These are phyloP conservation scores for Entoloma clypeatum DNA, from an alignment of 1,284 basidiomycete species.

Conservation along the genomic window DNA sequence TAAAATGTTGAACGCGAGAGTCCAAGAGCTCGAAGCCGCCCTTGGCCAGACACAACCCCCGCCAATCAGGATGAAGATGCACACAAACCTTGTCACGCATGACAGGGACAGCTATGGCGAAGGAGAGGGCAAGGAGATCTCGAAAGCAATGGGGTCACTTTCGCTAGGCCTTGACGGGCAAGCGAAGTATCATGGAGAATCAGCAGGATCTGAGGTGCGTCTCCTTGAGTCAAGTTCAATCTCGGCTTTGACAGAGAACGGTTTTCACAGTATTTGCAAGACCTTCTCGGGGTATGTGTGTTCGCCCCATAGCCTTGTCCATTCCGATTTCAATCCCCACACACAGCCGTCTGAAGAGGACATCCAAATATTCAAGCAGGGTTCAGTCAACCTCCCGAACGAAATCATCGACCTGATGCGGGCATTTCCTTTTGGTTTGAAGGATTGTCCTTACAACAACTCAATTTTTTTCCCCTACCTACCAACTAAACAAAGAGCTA, in stretches of 20 bases:
- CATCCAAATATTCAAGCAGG: not conserved
- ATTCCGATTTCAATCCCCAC: not conserved
- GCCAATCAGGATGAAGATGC: constrained; percentile 12
- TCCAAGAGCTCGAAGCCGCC: constrained; percentile 55
- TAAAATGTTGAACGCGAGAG: constrained; percentile 40
- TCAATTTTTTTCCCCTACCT: constrained; percentile 37
- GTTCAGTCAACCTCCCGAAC: constrained; percentile 32
- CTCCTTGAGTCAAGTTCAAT: not conserved
- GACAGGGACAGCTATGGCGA: constrained; percentile 2
- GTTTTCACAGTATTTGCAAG: constrained; percentile 39
- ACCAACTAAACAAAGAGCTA: constrained; percentile 37
- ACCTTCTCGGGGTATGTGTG: constrained; percentile 39
- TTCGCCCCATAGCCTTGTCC: constrained; percentile 4
- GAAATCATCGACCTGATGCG: constrained; percentile 43
- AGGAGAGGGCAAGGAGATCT: constrained; percentile 25
- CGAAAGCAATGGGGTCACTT: constrained; percentile 40
- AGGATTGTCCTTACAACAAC: constrained; percentile 35
- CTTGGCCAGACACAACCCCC: constrained; percentile 35
- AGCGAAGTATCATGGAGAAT: constrained; percentile 44
- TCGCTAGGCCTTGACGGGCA: constrained; percentile 44
- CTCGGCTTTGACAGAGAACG: constrained; percentile 3
- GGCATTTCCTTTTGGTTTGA: constrained; percentile 47
- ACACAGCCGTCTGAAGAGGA: constrained; percentile 19
- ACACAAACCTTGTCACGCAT: constrained; percentile 1
- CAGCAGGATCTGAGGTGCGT: constrained; percentile 44